phyloP scores from a whole-genome alignment of 495 filamentous ascomycete genomes.

The Immersiella caudata region DNA sequence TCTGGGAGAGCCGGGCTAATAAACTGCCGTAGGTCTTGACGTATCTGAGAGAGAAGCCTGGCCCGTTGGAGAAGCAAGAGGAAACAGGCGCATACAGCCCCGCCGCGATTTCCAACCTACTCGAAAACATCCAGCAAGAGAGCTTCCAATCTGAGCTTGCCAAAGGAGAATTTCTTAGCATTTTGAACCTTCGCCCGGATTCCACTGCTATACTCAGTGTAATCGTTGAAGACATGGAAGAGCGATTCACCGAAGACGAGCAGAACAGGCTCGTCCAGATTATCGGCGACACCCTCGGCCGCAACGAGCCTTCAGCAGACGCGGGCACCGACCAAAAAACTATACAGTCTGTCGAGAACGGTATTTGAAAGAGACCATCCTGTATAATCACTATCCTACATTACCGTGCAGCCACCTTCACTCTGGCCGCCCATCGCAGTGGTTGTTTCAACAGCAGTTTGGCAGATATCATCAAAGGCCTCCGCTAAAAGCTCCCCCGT shows the following conservation, averaged over 20 bases:
- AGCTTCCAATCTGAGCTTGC: conserved; percentile 41
- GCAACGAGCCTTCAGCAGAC: conserved; percentile 26
- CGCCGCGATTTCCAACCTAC: conserved; percentile 35
- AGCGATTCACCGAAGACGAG: conserved; percentile 47
- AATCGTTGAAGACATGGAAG: conserved; percentile 50
- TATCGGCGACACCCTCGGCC: conserved; percentile 46
- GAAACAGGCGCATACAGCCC: conserved; percentile 43
- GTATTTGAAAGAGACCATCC: conserved; percentile 21
- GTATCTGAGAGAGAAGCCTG: conserved; percentile 44
- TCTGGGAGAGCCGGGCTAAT: neutral
- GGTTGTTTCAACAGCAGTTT: conserved; percentile 65
- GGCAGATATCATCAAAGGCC: conserved; percentile 77
- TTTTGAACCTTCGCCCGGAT: conserved; percentile 49
- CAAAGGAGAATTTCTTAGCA: conserved; percentile 50
- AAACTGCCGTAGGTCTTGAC: conserved; percentile 35
- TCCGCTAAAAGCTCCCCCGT: conserved; percentile 79
- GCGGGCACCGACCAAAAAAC: conserved; percentile 29
- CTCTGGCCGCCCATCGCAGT: conserved; percentile 49
- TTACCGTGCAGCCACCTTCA: conserved; percentile 44
- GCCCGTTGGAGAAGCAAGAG: conserved; percentile 46
- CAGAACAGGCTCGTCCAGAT: conserved; percentile 48
- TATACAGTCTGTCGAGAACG: conserved; percentile 39
- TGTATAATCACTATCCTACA: conserved; percentile 30
- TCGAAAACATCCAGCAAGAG: conserved; percentile 41
- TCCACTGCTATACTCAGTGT: conserved; percentile 41